A percentile compares a stretch with the other conserved stretches of the same genome.
These are phyloP conservation scores for Komagataella pastoris DNA, from an alignment of 805 yeast species.

Conservation along the genomic window DNA sequence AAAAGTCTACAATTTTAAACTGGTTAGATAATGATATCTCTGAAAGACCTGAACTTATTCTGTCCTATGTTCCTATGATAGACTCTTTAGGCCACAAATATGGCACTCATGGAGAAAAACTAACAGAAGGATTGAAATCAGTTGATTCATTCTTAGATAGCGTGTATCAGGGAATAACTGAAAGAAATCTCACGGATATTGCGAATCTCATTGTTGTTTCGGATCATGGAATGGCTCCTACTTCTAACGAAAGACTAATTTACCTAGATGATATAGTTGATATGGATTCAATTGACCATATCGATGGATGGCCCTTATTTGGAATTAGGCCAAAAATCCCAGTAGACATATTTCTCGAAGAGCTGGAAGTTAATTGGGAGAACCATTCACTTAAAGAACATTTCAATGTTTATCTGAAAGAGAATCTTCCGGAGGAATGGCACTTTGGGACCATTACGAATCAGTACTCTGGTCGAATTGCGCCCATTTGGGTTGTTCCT, in stretches of 20 bases:
- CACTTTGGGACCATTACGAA: constrained; percentile 32
- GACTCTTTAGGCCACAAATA: constrained; percentile 65
- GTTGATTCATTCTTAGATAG: constrained; percentile 55
- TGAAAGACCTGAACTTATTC: constrained; percentile 59
- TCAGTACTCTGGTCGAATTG: constrained; percentile 45
- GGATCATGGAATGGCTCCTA: constrained; percentile 92
- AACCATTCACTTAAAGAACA: constrained; percentile 14
- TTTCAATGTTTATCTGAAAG: constrained; percentile 36
- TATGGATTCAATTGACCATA: constrained; percentile 37
- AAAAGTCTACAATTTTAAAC: constrained; percentile 40
- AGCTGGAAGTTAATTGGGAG: constrained; percentile 21
- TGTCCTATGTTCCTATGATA: constrained; percentile 71
- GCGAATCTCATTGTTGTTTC: constrained; percentile 71
- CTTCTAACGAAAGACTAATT: constrained; percentile 54
- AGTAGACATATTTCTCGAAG: constrained; percentile 31
- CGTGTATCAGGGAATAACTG: constrained; percentile 30
- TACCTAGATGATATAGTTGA: constrained; percentile 63
- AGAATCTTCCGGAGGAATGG: constrained; percentile 40
- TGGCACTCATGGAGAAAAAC: constrained; percentile 53
- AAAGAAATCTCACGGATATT: constrained; percentile 46
- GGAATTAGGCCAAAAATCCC: constrained; percentile 52
- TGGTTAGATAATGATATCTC: constrained; percentile 54
- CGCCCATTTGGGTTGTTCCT: constrained; percentile 82
- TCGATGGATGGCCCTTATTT: constrained; percentile 79
- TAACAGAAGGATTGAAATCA: constrained; percentile 37